These are phyloP conservation scores for Lycium ferocissimum DNA, from an alignment of 257 asterid genomes.

Conservation along the genomic window DNA sequence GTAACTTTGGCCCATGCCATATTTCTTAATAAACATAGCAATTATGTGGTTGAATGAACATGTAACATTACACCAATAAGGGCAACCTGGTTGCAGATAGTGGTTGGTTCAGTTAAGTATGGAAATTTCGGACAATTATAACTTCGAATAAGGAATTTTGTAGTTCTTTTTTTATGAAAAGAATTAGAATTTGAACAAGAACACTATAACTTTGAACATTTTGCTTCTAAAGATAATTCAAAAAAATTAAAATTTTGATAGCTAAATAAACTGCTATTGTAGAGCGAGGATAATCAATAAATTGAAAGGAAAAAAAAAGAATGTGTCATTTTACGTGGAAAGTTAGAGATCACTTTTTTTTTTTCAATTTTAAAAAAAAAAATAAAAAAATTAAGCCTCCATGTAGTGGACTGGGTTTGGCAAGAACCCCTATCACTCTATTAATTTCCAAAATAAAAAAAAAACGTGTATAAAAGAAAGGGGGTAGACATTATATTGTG, in stretches of 20 bases:
- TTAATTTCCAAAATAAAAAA: too few relatives aligned
- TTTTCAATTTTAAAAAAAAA: too few relatives aligned
- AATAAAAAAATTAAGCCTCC: too few relatives aligned
- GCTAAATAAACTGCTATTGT: too few relatives aligned
- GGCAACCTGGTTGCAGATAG: background rate
- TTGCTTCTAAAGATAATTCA: background rate
- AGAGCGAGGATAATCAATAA: background rate
- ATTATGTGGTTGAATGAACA: background rate
- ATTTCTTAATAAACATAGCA: background rate
- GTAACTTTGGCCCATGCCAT: conserved; percentile 23
- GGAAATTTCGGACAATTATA: background rate
- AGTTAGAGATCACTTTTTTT: background rate
- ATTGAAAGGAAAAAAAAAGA: too few relatives aligned
- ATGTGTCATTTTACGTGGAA: background rate
- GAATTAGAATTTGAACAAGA: too few relatives aligned
- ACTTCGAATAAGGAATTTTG: background rate
- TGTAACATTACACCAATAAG: background rate
- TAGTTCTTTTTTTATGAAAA: background rate
- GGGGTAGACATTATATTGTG: too few relatives aligned
- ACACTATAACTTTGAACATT: background rate
- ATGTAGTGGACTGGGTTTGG: too few relatives aligned
- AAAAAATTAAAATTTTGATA: too few relatives aligned
- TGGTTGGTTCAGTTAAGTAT: background rate
- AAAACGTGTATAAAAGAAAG: too few relatives aligned
- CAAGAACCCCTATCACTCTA: too few relatives aligned